Conservation (phyloP, 495 filamentous ascomycete species). For the Thermothielavioides terrestris region DNA sequence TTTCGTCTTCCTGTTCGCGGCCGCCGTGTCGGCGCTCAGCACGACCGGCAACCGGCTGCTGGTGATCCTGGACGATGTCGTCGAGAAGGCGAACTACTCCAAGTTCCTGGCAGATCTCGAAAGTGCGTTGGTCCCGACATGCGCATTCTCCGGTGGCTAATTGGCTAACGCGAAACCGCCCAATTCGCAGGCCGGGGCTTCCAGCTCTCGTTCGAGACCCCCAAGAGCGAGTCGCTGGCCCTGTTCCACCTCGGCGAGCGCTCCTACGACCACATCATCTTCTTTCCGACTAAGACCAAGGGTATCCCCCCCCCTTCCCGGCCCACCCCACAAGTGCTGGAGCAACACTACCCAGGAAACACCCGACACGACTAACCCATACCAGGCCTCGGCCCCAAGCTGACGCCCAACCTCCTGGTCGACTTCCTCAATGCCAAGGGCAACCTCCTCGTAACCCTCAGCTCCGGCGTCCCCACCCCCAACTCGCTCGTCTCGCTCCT, state of each 20-base stretch:
- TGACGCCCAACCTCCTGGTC: slow-evolving; percentile 79
- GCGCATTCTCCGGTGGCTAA: slow-evolving; percentile 7
- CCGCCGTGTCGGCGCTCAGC: slow-evolving; percentile 66
- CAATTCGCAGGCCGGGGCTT: slow-evolving; percentile 64
- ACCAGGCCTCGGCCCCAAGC: slow-evolving; percentile 73
- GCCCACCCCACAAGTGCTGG: too few relatives aligned
- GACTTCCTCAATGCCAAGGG: slow-evolving; percentile 86
- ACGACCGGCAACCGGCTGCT: slow-evolving; percentile 72
- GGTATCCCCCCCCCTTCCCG: slow-evolving; percentile 47
- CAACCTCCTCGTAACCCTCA: slow-evolving; percentile 86
- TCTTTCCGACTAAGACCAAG: slow-evolving; percentile 83
- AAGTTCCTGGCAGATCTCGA: slow-evolving; percentile 74
- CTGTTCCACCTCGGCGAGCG: slow-evolving; percentile 83
- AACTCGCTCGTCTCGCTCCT: slow-evolving; percentile 76
- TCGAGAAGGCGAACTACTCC: slow-evolving; percentile 70
- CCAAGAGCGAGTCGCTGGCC: slow-evolving; percentile 72
- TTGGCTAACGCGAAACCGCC: too few relatives aligned
- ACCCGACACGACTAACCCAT: slow-evolving; percentile 18
- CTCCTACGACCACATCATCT: slow-evolving; percentile 80
- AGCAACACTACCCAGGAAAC: too few relatives aligned
- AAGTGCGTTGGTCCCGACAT: too few relatives aligned
- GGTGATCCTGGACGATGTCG: slow-evolving; percentile 75
- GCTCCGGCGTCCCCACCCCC: slow-evolving; percentile 61
- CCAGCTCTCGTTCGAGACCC: slow-evolving; percentile 68
- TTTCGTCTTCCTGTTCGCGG: slow-evolving; percentile 53